Evolutionary conservation across 1,284 basidiomycete species (phyloP), one percentile per base, ranked within the genome.

Genomic region (Naganishia albida): DNA sequence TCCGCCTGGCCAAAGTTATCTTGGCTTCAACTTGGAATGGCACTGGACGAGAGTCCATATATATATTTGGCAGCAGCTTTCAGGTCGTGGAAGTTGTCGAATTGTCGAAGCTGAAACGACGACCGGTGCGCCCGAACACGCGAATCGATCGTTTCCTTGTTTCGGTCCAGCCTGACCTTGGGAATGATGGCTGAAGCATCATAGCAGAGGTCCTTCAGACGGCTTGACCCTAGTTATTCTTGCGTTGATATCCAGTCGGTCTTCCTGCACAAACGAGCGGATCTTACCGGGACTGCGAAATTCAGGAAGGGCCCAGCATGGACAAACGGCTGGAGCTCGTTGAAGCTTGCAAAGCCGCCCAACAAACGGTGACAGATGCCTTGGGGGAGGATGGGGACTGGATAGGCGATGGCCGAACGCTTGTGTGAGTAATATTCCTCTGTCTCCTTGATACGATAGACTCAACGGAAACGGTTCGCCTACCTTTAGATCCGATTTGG

Each of bases 261-360:
- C 34, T 34, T 34, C 34, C 34, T 34, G 34, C 34, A 34, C 34
- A 10, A 34, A 34, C 34, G 34, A 40, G 7, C 52, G 52, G 20
- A 43, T 43, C 40, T 30, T 15, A 3, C 7, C 25, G 26, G 40
- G 1, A n/a, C 12, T 30, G 40, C 20, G 8, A 10, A 44, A 23
- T 12, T 10, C 13, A 60, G 38, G 46, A 28, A 48, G 39, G 40
- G 30, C 46, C 30, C 39, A 48, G 38, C 15, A 60, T 60, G 57
- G 48, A 60, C 46, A 60, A 60, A 60, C 57, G 46, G 46, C 57
- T 39, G 38, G 57, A 49, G 46, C 30, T 60, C 23, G 38, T 60
- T 39, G 46, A 60, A 23, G 57, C 57, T 7, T 60, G 57, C n/a
- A 38, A 16, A 10, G 18, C 38, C 8, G 57, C 57, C 38, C 46